Evolutionary conservation across 2,329 filamentous ascomycete genomes (phyloP), one percentile per base, ranked within the genome.

Genomic region (Trichoderma breve): DNA sequence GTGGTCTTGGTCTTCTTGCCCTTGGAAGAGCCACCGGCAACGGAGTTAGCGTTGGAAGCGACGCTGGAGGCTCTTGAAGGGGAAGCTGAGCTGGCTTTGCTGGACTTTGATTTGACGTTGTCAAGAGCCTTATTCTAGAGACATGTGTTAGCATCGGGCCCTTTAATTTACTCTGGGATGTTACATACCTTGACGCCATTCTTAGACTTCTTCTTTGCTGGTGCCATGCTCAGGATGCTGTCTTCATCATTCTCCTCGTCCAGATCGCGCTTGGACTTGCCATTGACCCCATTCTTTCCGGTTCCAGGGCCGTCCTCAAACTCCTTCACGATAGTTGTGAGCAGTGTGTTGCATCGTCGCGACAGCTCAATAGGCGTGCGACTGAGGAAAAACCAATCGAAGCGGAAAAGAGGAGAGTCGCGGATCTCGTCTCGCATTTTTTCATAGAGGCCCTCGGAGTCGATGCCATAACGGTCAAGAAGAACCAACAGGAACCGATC

Each of bases 331-430:
- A 99, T 94, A 0, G 96, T 97, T 43, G 95, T 97, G 74, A 99
- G 89, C 67, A 99, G 87, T 1, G 97, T 99, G 36, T 93, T 97
- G 84, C 96, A 98, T 67, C 97, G 90, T 77, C 96, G 91, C 73
- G 94, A 92, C 76, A 99, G 92, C 82, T 99, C 96, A 64, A 95
- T 91, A 0, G 96, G 94, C 4, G 95, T 99, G 60, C 96, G 90
- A 81, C 93, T 97, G 53, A 99, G 87, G 86, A 99, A 98, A 85
- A 99, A 99, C 97, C 97, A 99, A 80, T 99, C 96, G 78, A 99
- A 99, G 51, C 96, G 91, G 88, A 99, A 99, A 4, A 99, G 86
- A 11, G 96, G 95, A 71, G 92, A 95, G 75, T 98, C 94, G 39
- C 95, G 92, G 75, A 99, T 97, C 80, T 98, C 96, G 75, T 98